A percentile compares a stretch with the other conserved stretches of the same genome.
Evolutionary conservation across 345 rosid species (phyloP).

Genomic region (Rhodamnia argentea): DNA sequence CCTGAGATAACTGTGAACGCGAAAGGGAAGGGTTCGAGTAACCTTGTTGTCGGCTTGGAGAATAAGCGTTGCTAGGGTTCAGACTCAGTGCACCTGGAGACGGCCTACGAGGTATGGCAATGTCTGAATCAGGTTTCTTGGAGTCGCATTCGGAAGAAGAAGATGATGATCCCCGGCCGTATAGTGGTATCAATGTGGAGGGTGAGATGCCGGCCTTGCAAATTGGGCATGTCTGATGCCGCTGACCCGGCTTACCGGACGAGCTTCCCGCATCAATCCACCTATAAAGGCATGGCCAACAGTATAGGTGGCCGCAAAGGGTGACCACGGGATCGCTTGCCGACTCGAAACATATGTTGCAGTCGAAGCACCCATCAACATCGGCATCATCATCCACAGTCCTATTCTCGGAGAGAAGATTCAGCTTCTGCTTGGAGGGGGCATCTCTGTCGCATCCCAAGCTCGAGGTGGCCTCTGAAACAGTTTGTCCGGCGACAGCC

Average conservation of each 20-base stretch:
- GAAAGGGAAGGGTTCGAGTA: not conserved
- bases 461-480: not conserved
- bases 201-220: conserved; percentile 55
- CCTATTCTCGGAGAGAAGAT: not conserved
- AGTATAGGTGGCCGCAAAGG: conserved; percentile 77
- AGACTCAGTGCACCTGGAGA: conserved; percentile 6
- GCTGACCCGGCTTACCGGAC: conserved; percentile 20
- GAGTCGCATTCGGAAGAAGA: conserved; percentile 17
- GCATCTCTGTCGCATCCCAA: not conserved
- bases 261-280: conserved; percentile 39
- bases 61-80: not conserved
- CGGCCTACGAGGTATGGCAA: conserved; percentile 50
- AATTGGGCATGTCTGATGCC: conserved; percentile 58
- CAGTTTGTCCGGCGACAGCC: not conserved
- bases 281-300: conserved; percentile 82
- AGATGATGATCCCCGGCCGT: conserved; percentile 52
- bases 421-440: not conserved
- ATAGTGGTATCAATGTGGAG: conserved; percentile 64
- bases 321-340: conserved; percentile 73
- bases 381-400: not conserved
- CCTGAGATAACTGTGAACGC: not conserved
- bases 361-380: conserved; percentile 39
- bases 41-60: not conserved
- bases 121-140: conserved; percentile 5
- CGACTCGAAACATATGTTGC: conserved; percentile 72